Evolutionary conservation across 192 early-diverging fungal species (phyloP).

Genomic region (Phlyctochytrium planicorne): DNA sequence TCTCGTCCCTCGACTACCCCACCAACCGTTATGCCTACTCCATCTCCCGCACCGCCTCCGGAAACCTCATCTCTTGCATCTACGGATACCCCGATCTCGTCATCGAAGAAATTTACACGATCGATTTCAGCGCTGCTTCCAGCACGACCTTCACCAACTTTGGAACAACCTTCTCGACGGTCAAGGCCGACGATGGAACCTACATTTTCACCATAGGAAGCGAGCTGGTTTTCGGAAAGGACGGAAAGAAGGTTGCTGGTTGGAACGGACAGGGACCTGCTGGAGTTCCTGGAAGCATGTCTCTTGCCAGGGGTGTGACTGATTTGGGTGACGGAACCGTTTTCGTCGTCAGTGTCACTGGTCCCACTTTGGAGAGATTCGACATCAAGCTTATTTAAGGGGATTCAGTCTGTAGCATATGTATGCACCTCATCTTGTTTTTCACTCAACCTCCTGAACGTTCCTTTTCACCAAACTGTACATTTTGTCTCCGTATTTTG

Average conservation of each 20-base stretch:
- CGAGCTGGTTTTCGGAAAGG: background rate
- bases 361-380: no score
- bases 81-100: background rate
- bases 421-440: no score
- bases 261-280: no score
- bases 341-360: background rate
- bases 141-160: background rate
- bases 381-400: no score
- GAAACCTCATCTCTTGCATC: background rate
- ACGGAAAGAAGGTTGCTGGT: background rate
- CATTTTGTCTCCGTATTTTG: no score
- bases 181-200: background rate
- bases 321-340: background rate
- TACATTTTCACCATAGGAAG: background rate
- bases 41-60: no score
- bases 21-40: background rate
- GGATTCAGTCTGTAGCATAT: no score
- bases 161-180: background rate
- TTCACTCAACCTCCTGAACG: no score
- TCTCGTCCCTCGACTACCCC: background rate
- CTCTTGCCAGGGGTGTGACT: background rate
- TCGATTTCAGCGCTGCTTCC: background rate
- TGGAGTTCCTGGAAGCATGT: slow-evolving; percentile 1
- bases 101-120: background rate
- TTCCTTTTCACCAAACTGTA: no score